phyloP scores from a whole-genome alignment of 345 rosid species.

The Clarkia xantiana region DNA sequence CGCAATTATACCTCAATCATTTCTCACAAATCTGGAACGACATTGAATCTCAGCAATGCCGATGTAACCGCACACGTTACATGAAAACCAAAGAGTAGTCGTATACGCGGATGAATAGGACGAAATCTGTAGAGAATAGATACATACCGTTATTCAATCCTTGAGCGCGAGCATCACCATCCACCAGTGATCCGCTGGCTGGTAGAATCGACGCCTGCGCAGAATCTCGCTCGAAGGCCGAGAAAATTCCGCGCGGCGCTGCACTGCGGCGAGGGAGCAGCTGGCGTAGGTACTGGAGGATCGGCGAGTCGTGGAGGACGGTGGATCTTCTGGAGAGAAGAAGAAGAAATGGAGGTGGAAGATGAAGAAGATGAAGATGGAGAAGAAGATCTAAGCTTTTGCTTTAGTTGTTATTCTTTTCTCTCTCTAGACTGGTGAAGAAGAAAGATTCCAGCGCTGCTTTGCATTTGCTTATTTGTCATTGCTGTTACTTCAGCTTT shows the following conservation, averaged over 20 bases:
- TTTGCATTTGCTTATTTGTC: slow-evolving; percentile 1
- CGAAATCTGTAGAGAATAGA: neutral
- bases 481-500: slow-evolving; percentile 5
- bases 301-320: no score
- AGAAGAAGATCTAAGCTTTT: slow-evolving; percentile 3
- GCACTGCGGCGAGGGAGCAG: neutral
- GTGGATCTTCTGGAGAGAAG: no score
- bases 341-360: no score
- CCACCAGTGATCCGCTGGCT: neutral
- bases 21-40: no score
- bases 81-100: neutral
- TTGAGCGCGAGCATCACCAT: neutral
- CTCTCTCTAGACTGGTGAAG: neutral
- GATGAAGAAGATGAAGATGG: no score
- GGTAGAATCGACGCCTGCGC: neutral
- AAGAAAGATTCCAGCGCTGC: slow-evolving; percentile 10
- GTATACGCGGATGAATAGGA: neutral
- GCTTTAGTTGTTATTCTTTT: slow-evolving; percentile 3
- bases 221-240: slow-evolving; percentile 5
- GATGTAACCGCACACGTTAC: slow-evolving; percentile 14
- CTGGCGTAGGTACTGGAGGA: neutral
- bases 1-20: slow-evolving; percentile 12
- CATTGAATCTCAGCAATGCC: slow-evolving; percentile 28
- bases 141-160: neutral
- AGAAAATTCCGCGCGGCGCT: neutral